Evolutionary conservation across 78 protist genomes (phyloP), one percentile per base, ranked within the genome.

Genomic region (Dictyostelium purpureum): DNA sequence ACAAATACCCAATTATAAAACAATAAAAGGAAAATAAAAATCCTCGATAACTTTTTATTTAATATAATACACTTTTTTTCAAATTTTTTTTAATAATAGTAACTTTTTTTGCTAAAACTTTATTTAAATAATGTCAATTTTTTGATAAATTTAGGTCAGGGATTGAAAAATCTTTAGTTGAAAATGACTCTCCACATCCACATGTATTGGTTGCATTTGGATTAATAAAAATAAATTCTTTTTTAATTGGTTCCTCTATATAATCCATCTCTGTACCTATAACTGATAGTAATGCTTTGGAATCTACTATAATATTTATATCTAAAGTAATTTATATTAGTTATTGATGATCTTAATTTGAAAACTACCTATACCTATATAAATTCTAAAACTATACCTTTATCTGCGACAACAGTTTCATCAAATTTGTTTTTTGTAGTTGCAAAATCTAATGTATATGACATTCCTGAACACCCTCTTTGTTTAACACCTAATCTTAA

Each of bases 131-230:
- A 51, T 37, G 21, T 47, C 47, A 37, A 75, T 75, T 75, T 10
- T 69, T 69, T 69, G 76, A 31, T n/a, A 42, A 18, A 40, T 40
- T 35, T 69, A 42, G n/a, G 21, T n/a, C 54, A 5, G 81, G 81
- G 31, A 52, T n/a, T 38, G 81, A 75, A 33, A 33, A 51, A 75
- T 83, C 90, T 71, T 83, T 56, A 1, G 77, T 75, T 2, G 90
- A 89, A 52, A 97, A 97, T 12, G 95, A 83, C 51, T 97, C 97
- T 6, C 98, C 99, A 73, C 99, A 97, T 14, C 99, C 99, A 74
- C 99, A 97, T 7, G 95, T 61, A n/a, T 88, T 96, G 28, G 95
- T 95, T n/a, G 97, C 96, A 56, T 97, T 97, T 21, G 99, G 99
- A 38, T 97, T 97, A 31, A 88, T 69, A 80, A 97, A 97, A 10